Base-by-base conservation (phyloP, 345 rosid genomes). In the Passiflora organensis region DNA sequence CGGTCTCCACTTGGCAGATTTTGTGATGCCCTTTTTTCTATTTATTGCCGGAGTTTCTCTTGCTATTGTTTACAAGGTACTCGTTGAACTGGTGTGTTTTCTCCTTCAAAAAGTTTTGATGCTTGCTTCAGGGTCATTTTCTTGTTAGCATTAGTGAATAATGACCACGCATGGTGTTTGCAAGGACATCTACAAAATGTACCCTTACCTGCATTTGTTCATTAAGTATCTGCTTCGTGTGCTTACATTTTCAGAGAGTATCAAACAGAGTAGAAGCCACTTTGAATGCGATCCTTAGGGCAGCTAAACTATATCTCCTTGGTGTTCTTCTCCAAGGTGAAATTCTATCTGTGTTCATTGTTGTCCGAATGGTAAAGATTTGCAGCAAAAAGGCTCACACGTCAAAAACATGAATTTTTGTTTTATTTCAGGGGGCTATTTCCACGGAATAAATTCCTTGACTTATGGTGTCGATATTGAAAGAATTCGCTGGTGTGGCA, bases 21-120 rank as follows among this genome's bases (percentile, higher is more conserved):
- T 73, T 56, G 82, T 77, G 32, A 73, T 77, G 78, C 82, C 82
- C 0, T 77, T 73, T 51, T 77, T 77, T 52, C 78, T 77, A 36
- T 73, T 73, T 36, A n/a, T 64, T n/a, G 66, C 70, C 43, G 82
- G 78, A 11, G 69, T 73, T 28, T 77, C 78, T 63, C 73, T 67
- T 11, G 82, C 82, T 2, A 74, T 77, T 50, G 71, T 67, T 58
- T 71, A 77, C 55, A 77, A 67, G 78, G 82, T 77, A 55, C n/a
- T n/a, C n/a, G n/a, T n/a, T n/a, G n/a, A n/a, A n/a, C n/a, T n/a
- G n/a, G n/a, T n/a, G n/a, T n/a, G n/a, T n/a, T 8, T 28, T 8
- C 8, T 28, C 34, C 34, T 28, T 28, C 34, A 28, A 28, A n/a
- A n/a, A n/a, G n/a, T n/a, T n/a, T n/a, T n/a, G n/a, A n/a, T n/a